These are phyloP conservation scores for Medicago lupulina DNA, from an alignment of 306 rosid genomes.

Conservation along the genomic window DNA sequence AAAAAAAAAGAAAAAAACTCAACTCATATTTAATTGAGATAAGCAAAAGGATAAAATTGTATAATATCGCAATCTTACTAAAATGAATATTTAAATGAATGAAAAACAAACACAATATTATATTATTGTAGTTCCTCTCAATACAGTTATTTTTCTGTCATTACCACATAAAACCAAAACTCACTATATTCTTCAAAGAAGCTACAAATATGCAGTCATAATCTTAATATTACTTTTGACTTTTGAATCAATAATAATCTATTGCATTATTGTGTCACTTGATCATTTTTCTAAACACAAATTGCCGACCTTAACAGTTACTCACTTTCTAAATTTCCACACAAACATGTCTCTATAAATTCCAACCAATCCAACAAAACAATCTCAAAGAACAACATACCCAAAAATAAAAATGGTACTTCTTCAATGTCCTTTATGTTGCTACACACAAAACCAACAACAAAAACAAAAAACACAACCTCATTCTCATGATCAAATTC, in stretches of 20 bases:
- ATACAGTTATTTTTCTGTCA: no score
- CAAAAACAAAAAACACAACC: conserved; percentile 27
- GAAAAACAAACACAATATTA: no score
- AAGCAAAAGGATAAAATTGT: no score
- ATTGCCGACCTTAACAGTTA: neutral
- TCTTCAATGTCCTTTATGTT: conserved; percentile 52
- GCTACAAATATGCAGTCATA: neutral
- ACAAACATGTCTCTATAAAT: conserved; percentile 40
- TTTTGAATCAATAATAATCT: neutral
- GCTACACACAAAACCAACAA: conserved; percentile 41
- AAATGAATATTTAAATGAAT: no score
- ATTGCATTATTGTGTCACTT: neutral
- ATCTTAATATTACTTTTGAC: no score
- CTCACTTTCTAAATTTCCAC: neutral
- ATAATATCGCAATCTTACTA: no score
- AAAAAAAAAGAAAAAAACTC: no score
- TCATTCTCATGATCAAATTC: conserved; percentile 36
- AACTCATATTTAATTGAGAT: no score
- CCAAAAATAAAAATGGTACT: conserved; percentile 47
- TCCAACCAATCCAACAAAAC: conserved; percentile 24
- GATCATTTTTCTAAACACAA: neutral
- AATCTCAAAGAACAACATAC: neutral
- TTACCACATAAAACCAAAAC: no score
- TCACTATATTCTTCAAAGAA: no score
- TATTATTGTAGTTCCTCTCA: no score